Conservation (phyloP, 495 filamentous ascomycete species). For the Penicillium paradoxum region DNA sequence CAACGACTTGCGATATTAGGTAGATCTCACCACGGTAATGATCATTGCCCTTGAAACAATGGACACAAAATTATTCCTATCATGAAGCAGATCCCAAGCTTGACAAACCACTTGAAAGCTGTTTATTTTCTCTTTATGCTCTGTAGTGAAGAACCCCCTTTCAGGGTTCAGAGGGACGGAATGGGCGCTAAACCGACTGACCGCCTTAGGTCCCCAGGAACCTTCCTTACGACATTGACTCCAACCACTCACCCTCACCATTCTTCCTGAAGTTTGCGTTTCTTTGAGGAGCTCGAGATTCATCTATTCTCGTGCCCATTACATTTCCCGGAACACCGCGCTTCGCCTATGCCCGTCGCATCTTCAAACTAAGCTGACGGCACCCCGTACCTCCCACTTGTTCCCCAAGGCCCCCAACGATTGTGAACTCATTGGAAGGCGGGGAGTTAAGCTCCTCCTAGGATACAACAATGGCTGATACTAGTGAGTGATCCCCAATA, state of each 20-base stretch:
- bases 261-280: constrained; percentile 8
- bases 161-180: constrained; percentile 4
- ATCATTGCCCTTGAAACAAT: no score
- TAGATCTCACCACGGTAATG: no score
- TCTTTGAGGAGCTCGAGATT: constrained; percentile 8
- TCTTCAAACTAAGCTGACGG: constrained; percentile 25
- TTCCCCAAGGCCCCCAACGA: constrained; percentile 17
- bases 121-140: no score
- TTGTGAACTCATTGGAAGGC: constrained; percentile 21
- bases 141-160: background rate
- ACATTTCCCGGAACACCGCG: constrained; percentile 12
- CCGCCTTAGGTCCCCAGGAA: constrained; percentile 19
- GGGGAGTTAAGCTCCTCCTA: constrained; percentile 34
- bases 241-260: constrained; percentile 21
- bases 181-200: constrained; percentile 27
- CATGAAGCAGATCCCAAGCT: no score
- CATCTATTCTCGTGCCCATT: background rate
- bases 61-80: no score
- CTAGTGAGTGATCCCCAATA: constrained; percentile 21
- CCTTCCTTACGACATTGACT: constrained; percentile 23
- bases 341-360: constrained; percentile 33
- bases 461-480: constrained; percentile 39
- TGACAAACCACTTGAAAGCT: no score
- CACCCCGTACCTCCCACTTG: constrained; percentile 14
- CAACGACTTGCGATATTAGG: no score